Conservation (phyloP, 768 basidiomycete species). For the Tylopilus plumbeoviolaceoides region DNA sequence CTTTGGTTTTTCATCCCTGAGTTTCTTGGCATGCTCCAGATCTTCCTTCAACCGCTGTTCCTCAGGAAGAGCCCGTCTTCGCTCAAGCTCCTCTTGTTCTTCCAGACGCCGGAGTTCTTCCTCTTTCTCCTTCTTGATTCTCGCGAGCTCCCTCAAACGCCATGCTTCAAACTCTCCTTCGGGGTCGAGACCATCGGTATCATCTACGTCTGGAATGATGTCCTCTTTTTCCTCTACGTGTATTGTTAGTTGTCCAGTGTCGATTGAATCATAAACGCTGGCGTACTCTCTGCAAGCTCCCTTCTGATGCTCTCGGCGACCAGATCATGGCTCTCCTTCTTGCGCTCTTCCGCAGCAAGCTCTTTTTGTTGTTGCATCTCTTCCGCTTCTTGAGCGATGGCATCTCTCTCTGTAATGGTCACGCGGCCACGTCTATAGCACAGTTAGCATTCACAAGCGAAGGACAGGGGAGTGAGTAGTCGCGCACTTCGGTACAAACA, state of each 20-base stretch:
- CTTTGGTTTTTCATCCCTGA: conserved; percentile 84
- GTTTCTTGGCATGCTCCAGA: conserved; percentile 76
- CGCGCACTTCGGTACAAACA: conserved; percentile 90
- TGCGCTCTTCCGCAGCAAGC: conserved; percentile 73
- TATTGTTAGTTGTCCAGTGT: conserved; percentile 1
- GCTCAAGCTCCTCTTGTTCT: conserved; percentile 88
- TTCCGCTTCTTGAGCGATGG: conserved; percentile 68
- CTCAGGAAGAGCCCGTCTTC: conserved; percentile 89
- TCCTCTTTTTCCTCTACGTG: conserved; percentile 83
- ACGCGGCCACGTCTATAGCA: conserved; percentile 61
- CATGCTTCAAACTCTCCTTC: conserved; percentile 91
- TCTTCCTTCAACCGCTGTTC: conserved; percentile 92
- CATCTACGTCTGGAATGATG: conserved; percentile 83
- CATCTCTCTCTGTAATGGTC: conserved; percentile 69
- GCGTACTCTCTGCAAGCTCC: conserved; percentile 87
- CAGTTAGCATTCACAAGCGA: conserved; percentile 1
- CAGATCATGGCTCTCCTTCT: conserved; percentile 84
- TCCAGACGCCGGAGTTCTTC: conserved; percentile 75
- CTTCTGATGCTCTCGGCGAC: conserved; percentile 92
- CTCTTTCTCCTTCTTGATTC: conserved; percentile 93
- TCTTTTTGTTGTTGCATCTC: conserved; percentile 68
- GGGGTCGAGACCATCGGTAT: conserved; percentile 91
- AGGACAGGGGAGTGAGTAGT: background rate
- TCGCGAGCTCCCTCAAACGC: conserved; percentile 88
- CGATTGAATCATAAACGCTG: background rate